Conservation (phyloP, 495 filamentous ascomycete genomes). For the Staphylotrichum tortipilum region DNA sequence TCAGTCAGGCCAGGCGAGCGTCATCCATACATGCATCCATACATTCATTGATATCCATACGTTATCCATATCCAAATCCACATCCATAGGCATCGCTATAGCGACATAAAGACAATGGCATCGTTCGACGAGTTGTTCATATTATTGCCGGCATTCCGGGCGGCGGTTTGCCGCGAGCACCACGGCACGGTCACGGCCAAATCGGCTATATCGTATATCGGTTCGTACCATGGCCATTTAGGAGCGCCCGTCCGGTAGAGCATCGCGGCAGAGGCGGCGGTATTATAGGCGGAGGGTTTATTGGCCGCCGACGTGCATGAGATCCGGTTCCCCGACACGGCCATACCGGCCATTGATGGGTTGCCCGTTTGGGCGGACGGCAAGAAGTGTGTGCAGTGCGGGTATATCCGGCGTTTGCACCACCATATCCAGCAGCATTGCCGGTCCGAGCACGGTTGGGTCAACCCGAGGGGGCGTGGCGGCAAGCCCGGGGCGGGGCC, state of each 20-base stretch:
- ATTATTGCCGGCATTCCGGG: neutral
- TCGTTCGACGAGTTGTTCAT: neutral
- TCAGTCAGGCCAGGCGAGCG: too few species aligned
- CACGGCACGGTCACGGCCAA: neutral
- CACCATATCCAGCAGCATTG: neutral
- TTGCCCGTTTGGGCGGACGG: neutral
- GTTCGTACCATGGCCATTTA: neutral
- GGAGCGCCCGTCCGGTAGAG: neutral
- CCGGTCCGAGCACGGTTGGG: neutral
- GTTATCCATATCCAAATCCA: too few species aligned
- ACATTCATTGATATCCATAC: too few species aligned
- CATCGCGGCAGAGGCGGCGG: neutral
- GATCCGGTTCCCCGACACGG: neutral
- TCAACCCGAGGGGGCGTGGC: neutral
- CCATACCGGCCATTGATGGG: neutral
- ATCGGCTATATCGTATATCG: neutral
- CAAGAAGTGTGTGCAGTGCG: neutral
- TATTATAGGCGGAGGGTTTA: neutral
- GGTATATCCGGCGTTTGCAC: neutral
- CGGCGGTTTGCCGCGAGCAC: neutral
- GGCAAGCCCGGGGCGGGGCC: neutral
- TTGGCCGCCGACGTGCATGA: neutral
- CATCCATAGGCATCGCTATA: too few species aligned
- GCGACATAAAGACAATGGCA: too few species aligned
- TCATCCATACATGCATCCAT: too few species aligned